Evolutionary conservation across 2,329 filamentous ascomycete genomes (phyloP), one percentile per base, ranked within the genome.

Genomic region (Trematosphaeria pertusa): DNA sequence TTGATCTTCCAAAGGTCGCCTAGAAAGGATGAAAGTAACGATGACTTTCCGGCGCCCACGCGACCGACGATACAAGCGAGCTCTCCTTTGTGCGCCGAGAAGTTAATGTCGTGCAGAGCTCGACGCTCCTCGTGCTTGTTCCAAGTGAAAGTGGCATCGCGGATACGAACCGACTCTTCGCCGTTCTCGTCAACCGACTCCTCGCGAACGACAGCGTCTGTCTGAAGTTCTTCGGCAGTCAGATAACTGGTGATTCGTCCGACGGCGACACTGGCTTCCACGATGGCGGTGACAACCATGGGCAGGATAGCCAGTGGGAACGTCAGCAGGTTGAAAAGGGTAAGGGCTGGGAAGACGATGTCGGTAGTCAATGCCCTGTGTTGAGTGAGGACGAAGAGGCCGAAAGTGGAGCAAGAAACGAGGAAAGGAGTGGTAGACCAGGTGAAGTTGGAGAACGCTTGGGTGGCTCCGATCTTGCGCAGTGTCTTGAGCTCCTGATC

Each of bases 391-490:
- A 97, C 94, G 61, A 96, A 99, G 21, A 97, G 88, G 8, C 90
- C 87, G 67, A 99, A 99, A 0, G 94, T 99, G 8, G 89, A 91
- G 77, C 94, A 99, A 1, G 94, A 97, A 3, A 99, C 95, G 38
- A 99, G 82, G 77, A 99, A 99, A 2, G 94, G 95, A 1, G 94
- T 97, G 0, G 91, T 96, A 42, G 88, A 95, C 94, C 94, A 99
- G 10, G 93, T 97, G 64, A 99, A 99, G 67, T 96, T 99, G 52
- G 94, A 91, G 67, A 97, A 82, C 2, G 94, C 90, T 71, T 97
- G 92, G 2, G 91, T 89, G 17, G 92, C 93, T 51, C 94, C 94
- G 60, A 99, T 99, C 74, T 93, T 97, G 54, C 94, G 88, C 46
- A 99, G 81, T 19, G 95, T 99, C 77, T 94, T 94, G 44, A 99